These are phyloP conservation scores for Quercus aquifolioides DNA, from an alignment of 306 rosid genomes.

Conservation along the genomic window DNA sequence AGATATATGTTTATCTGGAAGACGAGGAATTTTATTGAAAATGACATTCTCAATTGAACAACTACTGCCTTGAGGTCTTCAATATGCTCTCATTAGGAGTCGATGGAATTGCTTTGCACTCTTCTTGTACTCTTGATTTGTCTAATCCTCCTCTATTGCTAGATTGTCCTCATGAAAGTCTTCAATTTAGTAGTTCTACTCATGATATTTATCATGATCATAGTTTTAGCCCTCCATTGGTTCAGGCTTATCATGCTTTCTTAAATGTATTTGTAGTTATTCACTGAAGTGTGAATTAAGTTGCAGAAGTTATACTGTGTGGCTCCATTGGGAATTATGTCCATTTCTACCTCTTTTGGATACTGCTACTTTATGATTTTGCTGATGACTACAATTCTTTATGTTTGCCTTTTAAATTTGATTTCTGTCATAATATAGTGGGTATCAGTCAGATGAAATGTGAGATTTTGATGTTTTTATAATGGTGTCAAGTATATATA, in stretches of 20 bases:
- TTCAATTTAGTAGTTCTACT: not conserved
- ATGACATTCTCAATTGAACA: not conserved
- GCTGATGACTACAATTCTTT: not conserved
- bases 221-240: not conserved
- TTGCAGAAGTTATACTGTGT: not conserved
- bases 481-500: slow-evolving; percentile 1
- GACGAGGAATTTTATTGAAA: not conserved
- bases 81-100: not conserved
- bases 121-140: not conserved
- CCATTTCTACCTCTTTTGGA: not conserved
- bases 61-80: not conserved
- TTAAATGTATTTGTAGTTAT: not conserved
- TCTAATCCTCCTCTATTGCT: not conserved
- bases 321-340: not conserved
- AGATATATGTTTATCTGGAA: not conserved
- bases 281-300: not conserved
- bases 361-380: not conserved
- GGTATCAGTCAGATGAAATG: not conserved
- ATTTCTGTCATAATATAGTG: not conserved
- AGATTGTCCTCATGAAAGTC: not conserved
- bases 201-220: not conserved
- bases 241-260: not conserved
- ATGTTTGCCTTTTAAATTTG: not conserved
- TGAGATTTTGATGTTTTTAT: not conserved
- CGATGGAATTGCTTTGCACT: not conserved